Base-by-base conservation (phyloP, 306 rosid species). In the Cicer bijugum region DNA sequence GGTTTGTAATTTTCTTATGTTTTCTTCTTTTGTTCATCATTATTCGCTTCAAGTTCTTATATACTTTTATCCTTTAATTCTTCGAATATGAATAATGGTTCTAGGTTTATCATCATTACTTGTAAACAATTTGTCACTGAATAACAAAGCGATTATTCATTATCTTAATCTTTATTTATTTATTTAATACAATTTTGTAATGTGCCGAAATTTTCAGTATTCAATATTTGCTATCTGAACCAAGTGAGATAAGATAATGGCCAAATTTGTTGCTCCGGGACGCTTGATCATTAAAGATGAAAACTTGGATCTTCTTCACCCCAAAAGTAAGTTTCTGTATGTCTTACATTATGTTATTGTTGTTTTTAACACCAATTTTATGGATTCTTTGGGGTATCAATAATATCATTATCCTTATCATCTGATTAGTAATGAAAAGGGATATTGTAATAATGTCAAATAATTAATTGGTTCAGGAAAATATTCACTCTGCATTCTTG, bases 261-360 rank as follows among this genome's bases (percentile, higher is more conserved):
- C 88, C 12, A 77, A 67, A 38, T 64, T 12, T 74, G 75, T 69
- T 17, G 69, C 78, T 68, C 82, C 67, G 6, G 74, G 82, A 35
- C 74, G 53, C 75, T 79, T 84, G 43, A 74, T 76, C 42, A 86
- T 84, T 40, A 80, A 84, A 66, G 77, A 84, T 62, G 88, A 87
- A 68, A 84, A 87, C 81, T 75, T 86, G 65, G 74, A 23, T 40
- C 57, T 82, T 73, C 80, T 9, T 9, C 11, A 71, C 16, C 71
- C 55, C 44, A 80, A 78, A 67, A 76, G 88, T 84, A 80, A 77
- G 77, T 45, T 45, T 4, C 12, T 45, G 8, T 9, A 15, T 38
- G 8, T 9, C 19, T 38, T 46, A 16, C 45, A 33, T 23, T 76
- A 37, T 70, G 52, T 45, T 81, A 10, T 59, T 70, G 67, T 46